Percentiles rank a stretch among this genome's conserved stretches.
These are phyloP conservation scores for Monosporozyma aerobia DNA, from an alignment of 805 yeast genomes.

Conservation along the genomic window DNA sequence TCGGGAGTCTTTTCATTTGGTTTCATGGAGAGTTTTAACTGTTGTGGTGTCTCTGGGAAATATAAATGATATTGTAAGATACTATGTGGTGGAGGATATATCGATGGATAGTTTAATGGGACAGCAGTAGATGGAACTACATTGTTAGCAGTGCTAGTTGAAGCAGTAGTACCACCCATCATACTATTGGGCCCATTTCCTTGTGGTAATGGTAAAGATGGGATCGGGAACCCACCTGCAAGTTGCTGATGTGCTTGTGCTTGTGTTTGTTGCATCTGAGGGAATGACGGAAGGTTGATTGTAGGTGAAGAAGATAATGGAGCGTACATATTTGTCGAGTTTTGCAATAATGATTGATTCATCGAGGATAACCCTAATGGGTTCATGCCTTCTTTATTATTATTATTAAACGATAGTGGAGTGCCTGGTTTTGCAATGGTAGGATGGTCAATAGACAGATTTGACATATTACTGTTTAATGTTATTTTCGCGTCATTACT, in stretches of 20 bases:
- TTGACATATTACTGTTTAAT: background rate
- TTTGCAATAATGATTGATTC: background rate
- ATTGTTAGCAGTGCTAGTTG: background rate
- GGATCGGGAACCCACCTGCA: background rate
- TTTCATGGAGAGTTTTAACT: slow-evolving; percentile 46
- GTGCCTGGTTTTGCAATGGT: background rate
- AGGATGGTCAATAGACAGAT: background rate
- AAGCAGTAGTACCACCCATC: background rate
- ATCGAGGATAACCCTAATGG: background rate
- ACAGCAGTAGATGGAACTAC: background rate
- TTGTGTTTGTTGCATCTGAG: background rate
- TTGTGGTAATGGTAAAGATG: background rate
- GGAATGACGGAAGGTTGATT: slow-evolving; percentile 1
- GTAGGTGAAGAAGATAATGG: background rate
- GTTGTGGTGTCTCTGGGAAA: slow-evolving; percentile 83
- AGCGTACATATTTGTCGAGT: background rate
- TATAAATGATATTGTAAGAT: slow-evolving; percentile 72
- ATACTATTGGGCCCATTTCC: background rate
- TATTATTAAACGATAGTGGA: background rate
- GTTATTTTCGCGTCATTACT: background rate
- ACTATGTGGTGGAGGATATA: slow-evolving; percentile 34
- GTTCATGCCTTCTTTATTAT: background rate
- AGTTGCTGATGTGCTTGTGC: background rate
- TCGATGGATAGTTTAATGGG: slow-evolving; percentile 21
- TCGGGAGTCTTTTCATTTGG: slow-evolving; percentile 66